Conservation (phyloP, 495 filamentous ascomycete species). For the Penicillium paradoxum region DNA sequence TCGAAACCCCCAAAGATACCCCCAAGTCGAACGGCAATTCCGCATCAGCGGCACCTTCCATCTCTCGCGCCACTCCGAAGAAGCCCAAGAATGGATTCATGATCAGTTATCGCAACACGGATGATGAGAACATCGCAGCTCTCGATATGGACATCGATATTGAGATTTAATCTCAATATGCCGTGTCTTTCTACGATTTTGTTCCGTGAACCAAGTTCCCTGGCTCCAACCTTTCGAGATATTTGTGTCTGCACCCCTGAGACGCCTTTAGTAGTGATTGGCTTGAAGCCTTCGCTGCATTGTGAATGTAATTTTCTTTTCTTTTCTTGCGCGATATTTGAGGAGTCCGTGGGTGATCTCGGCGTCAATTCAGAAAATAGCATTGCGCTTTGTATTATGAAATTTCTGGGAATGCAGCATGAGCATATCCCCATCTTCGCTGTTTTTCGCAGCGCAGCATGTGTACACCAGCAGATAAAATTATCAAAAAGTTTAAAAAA, state of each 20-base stretch:
- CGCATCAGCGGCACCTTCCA: constrained; percentile 25
- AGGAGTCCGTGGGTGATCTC: constrained; percentile 4
- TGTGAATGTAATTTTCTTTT: constrained; percentile 4
- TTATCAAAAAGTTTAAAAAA: background rate
- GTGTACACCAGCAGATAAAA: background rate
- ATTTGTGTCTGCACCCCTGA: background rate
- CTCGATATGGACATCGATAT: constrained; percentile 80
- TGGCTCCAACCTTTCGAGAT: no score
- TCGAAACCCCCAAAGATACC: constrained; percentile 43
- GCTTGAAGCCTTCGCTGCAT: background rate
- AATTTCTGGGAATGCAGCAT: constrained; percentile 14
- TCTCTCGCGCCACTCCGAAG: constrained; percentile 42
- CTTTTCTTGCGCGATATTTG: constrained; percentile 7
- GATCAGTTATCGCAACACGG: constrained; percentile 67
- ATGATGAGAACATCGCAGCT: constrained; percentile 78
- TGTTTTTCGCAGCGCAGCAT: background rate
- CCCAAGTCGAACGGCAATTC: constrained; percentile 33
- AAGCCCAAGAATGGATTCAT: constrained; percentile 55
- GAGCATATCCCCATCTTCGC: background rate
- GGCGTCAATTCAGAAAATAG: constrained; percentile 13
- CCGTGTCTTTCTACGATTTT: background rate
- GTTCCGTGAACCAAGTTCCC: background rate
- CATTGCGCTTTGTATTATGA: constrained; percentile 21
- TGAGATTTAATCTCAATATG: constrained; percentile 49
- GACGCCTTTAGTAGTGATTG: background rate